Conservation (phyloP, 257 asterid genomes). For the Gardenia jasminoides region DNA sequence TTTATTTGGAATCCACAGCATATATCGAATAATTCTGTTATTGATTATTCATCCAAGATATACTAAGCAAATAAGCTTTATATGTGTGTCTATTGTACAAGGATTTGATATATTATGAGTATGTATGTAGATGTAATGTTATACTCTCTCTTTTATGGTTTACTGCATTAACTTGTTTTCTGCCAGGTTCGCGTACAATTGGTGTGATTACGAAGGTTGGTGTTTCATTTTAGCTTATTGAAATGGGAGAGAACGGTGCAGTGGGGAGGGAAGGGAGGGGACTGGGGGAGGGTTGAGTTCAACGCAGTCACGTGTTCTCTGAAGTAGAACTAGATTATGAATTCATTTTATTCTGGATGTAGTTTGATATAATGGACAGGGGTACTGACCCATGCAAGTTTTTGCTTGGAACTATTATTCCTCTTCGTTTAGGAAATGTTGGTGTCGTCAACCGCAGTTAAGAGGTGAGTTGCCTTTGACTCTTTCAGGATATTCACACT, state of each 20-base stretch:
- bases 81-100: not conserved
- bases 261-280: not conserved
- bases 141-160: not conserved
- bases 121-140: not conserved
- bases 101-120: not conserved
- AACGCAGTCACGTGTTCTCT: not conserved
- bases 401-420: constrained; percentile 78
- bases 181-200: constrained; percentile 71
- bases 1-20: not conserved
- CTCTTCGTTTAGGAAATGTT: constrained; percentile 77
- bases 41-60: not conserved
- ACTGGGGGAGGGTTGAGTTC: not conserved
- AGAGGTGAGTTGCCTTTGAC: constrained; percentile 46
- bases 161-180: constrained; percentile 4
- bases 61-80: not conserved
- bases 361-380: constrained; percentile 89
- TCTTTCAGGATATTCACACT: not conserved
- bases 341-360: constrained; percentile 26
- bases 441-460: constrained; percentile 84
- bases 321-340: not conserved
- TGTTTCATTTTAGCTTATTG: not conserved
- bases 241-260: not conserved
- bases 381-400: constrained; percentile 81
- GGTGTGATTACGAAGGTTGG: constrained; percentile 79
- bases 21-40: not conserved